A percentile compares a stretch with the other conserved stretches of the same genome.
Evolutionary conservation across 345 rosid species (phyloP).

Genomic region (Ceriops zippeliana): DNA sequence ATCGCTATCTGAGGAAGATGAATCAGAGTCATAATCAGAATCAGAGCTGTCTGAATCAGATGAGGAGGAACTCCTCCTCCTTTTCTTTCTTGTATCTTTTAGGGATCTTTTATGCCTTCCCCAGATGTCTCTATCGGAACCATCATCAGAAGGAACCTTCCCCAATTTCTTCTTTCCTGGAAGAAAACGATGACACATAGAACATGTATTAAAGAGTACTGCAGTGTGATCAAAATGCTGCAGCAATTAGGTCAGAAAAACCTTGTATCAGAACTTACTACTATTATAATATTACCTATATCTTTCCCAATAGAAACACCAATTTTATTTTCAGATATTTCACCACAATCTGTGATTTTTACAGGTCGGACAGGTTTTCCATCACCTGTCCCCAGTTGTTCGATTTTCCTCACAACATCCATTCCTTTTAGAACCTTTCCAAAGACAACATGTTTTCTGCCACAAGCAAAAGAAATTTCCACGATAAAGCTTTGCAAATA

Average conservation of each 20-base stretch:
- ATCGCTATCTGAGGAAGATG: constrained; percentile 28
- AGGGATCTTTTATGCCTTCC: constrained; percentile 45
- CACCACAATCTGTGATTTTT: constrained; percentile 74
- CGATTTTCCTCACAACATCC: constrained; percentile 76
- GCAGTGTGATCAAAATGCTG: neutral
- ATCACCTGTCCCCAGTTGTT: constrained; percentile 59
- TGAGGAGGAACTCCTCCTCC: constrained; percentile 70
- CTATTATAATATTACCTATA: constrained; percentile 41
- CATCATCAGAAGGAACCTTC: constrained; percentile 46
- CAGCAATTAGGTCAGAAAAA: constrained; percentile 7
- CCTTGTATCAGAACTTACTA: neutral
- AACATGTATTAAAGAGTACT: neutral
- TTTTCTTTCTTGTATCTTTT: constrained; percentile 55
- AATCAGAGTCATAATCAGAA: constrained; percentile 51
- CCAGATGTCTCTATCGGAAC: constrained; percentile 45
- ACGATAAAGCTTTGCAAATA: neutral
- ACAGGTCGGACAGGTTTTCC: constrained; percentile 59
- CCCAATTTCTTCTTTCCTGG: constrained; percentile 60
- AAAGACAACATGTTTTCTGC: constrained; percentile 96
- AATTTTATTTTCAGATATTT: constrained; percentile 45
- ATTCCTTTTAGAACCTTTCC: constrained; percentile 86
- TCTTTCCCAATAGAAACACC: constrained; percentile 45
- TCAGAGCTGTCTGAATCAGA: constrained; percentile 76
- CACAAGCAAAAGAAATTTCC: constrained; percentile 5
- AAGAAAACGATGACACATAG: constrained; percentile 16